Conservation (phyloP, 2,329 filamentous ascomycete species). For the Basipetospora chlamydospora region DNA sequence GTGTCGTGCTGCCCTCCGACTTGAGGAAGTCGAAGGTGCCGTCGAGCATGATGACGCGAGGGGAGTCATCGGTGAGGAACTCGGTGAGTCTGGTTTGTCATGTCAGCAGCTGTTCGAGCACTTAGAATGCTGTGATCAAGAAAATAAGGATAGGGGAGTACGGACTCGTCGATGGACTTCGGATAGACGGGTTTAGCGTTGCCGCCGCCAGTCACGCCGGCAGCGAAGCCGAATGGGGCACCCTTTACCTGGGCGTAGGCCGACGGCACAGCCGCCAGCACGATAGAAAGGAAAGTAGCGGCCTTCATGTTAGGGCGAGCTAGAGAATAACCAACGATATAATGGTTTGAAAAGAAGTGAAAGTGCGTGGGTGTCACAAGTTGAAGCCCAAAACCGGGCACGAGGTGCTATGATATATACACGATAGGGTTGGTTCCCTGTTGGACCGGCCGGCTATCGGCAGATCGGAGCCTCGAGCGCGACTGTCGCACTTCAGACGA, state of each 20-base stretch:
- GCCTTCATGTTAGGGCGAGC: background rate
- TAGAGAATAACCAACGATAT: background rate
- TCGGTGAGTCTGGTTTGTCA: constrained; percentile 9
- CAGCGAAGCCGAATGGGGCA: constrained; percentile 16
- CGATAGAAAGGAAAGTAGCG: constrained; percentile 10
- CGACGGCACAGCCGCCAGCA: constrained; percentile 11
- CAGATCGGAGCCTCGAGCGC: too few relatives aligned
- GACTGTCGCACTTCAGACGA: too few relatives aligned
- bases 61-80: constrained; percentile 16
- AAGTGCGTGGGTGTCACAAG: background rate
- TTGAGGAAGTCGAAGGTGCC: constrained; percentile 15
- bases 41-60: constrained; percentile 22
- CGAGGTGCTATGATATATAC: too few relatives aligned
- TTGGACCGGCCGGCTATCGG: too few relatives aligned
- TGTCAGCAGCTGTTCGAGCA: constrained; percentile 4
- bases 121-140: constrained; percentile 13
- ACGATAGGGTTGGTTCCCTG: too few relatives aligned
- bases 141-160: too few relatives aligned
- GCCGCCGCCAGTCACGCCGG: constrained; percentile 35
- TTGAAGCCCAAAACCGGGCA: too few relatives aligned
- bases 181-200: constrained; percentile 27
- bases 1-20: constrained; percentile 12
- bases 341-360: background rate
- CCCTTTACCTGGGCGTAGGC: constrained; percentile 16
- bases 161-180: constrained; percentile 26